A percentile compares a stretch with the other conserved stretches of the same genome.
phyloP scores from a whole-genome alignment of 257 asterid genomes.

The Lantana camara region DNA sequence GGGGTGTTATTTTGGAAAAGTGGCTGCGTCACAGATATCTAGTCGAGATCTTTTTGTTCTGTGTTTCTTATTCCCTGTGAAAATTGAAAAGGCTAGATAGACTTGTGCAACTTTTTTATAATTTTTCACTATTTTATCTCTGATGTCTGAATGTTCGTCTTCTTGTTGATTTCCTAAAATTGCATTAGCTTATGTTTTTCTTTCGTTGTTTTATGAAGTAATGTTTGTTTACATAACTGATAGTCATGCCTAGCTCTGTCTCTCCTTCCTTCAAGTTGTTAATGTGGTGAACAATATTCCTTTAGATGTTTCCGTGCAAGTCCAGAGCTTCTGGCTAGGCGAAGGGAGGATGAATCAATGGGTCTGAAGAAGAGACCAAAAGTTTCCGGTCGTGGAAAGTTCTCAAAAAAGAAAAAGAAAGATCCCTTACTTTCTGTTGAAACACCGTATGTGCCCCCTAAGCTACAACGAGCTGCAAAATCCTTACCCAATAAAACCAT shows the following conservation, averaged over 20 bases:
- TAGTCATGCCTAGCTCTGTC: neutral
- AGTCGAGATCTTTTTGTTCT: slow-evolving; percentile 2
- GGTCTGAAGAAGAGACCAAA: slow-evolving; percentile 63
- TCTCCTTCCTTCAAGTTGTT: slow-evolving; percentile 19
- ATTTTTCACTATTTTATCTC: slow-evolving; percentile 4
- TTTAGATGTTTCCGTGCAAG: slow-evolving; percentile 74
- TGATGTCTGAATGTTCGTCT: slow-evolving; percentile 19
- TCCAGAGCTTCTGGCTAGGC: slow-evolving; percentile 52
- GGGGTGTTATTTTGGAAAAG: slow-evolving; percentile 2
- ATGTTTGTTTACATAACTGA: slow-evolving; percentile 13
- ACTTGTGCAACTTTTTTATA: slow-evolving; percentile 9
- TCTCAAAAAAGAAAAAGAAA: slow-evolving; percentile 70
- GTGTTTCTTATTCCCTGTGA: neutral
- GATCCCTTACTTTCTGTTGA: slow-evolving; percentile 58
- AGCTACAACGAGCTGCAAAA: slow-evolving; percentile 49
- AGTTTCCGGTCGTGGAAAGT: slow-evolving; percentile 62
- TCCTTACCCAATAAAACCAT: slow-evolving; percentile 63
- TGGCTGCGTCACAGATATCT: neutral
- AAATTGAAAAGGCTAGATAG: neutral
- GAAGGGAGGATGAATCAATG: slow-evolving; percentile 46
- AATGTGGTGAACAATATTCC: slow-evolving; percentile 18
- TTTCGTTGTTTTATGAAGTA: neutral
- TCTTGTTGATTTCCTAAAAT: slow-evolving; percentile 2
- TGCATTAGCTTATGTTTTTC: slow-evolving; percentile 7
- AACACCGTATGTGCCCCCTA: slow-evolving; percentile 80